Conservation (phyloP, 495 filamentous ascomycete species). For the Xylona heveae region DNA sequence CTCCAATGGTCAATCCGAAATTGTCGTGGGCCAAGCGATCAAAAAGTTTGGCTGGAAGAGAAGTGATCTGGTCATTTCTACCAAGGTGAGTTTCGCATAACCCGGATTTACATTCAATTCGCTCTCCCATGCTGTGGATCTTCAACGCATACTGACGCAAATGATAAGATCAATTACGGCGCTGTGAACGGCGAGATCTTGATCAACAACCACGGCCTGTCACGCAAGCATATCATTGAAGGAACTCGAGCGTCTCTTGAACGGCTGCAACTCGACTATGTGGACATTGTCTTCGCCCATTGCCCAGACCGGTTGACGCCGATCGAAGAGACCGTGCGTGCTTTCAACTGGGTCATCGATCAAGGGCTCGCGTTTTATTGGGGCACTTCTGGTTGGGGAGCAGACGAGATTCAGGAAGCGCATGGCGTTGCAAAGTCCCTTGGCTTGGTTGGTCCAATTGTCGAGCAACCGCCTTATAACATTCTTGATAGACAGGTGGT, state of each 20-base stretch:
- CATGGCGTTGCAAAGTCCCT: constrained; percentile 52
- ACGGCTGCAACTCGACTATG: constrained; percentile 49
- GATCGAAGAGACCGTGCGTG: constrained; percentile 72
- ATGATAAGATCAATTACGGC: constrained; percentile 60
- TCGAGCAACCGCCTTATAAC: constrained; percentile 79
- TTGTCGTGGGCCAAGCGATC: constrained; percentile 53
- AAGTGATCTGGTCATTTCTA: constrained; percentile 66
- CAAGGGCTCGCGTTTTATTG: constrained; percentile 71
- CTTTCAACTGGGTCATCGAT: constrained; percentile 62
- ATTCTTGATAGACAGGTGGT: constrained; percentile 51
- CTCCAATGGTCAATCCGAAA: constrained; percentile 44
- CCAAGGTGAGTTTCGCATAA: constrained; percentile 40
- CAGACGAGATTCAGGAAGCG: constrained; percentile 59
- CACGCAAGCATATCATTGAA: constrained; percentile 68
- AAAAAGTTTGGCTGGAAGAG: constrained; percentile 49
- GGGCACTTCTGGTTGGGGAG: constrained; percentile 78
- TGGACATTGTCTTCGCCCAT: constrained; percentile 73
- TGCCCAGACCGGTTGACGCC: constrained; percentile 65
- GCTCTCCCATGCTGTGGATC: background rate
- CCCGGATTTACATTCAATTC: background rate
- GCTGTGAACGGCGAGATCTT: constrained; percentile 33
- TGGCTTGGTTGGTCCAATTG: constrained; percentile 56
- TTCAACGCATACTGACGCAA: no score
- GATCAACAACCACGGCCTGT: constrained; percentile 58
- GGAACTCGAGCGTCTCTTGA: constrained; percentile 39